phyloP scores from a whole-genome alignment of 768 basidiomycete species.

The Hemileccinum impolitum region DNA sequence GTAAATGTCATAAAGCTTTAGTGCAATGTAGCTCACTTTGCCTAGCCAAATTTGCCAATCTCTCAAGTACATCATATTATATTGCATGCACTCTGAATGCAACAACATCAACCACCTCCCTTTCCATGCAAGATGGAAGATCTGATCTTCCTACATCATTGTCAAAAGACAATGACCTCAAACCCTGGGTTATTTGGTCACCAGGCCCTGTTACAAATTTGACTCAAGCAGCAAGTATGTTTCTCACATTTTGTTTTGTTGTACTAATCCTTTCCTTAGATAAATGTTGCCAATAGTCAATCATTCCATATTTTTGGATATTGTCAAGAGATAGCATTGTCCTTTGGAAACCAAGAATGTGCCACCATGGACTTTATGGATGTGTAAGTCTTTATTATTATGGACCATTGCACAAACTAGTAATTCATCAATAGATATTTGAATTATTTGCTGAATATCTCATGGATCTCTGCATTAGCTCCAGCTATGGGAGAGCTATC shows the following conservation, averaged over 20 bases:
- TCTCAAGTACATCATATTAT: conserved; percentile 1
- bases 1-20: neutral
- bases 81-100: conserved; percentile 4
- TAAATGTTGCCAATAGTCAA: too few relatives aligned
- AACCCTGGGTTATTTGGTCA: neutral
- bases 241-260: neutral
- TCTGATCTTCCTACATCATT: neutral
- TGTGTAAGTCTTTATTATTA: neutral
- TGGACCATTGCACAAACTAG: neutral
- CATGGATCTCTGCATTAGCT: neutral
- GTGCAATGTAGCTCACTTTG: neutral
- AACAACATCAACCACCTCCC: neutral
- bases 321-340: neutral
- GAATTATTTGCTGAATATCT: neutral
- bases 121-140: neutral
- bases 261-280: neutral
- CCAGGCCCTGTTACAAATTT: neutral
- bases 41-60: too few relatives aligned
- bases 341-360: neutral
- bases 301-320: too few relatives aligned
- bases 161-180: neutral
- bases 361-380: neutral
- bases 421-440: neutral
- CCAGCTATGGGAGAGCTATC: neutral
- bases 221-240: neutral